phyloP scores from a whole-genome alignment of 1,284 basidiomycete genomes.

The Agaricales sp. region DNA sequence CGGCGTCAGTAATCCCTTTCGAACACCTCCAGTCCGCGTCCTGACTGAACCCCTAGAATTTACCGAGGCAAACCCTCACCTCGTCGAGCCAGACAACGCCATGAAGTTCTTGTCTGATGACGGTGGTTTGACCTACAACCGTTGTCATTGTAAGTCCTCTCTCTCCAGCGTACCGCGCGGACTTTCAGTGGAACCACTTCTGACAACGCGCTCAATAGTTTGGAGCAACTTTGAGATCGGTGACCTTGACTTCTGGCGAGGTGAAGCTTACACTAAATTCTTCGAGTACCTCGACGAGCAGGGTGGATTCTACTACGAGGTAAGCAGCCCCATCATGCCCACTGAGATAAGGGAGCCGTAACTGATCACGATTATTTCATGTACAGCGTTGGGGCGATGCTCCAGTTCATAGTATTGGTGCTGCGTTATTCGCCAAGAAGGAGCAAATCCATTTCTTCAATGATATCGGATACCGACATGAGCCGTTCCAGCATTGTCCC shows the following conservation, averaged over 20 bases:
- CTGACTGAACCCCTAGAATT: conserved; percentile 46
- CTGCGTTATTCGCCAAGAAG: conserved; percentile 70
- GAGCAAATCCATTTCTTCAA: conserved; percentile 63
- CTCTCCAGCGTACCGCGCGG: not conserved
- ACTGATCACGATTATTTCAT: conserved; percentile 4
- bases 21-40: conserved; percentile 1
- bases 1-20: conserved; percentile 34
- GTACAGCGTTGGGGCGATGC: conserved; percentile 77
- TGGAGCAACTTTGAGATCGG: conserved; percentile 92
- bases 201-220: conserved; percentile 32
- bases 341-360: not conserved
- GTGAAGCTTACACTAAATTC: conserved; percentile 75
- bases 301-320: conserved; percentile 93
- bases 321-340: conserved; percentile 15
- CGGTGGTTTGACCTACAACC: conserved; percentile 71
- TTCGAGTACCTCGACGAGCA: conserved; percentile 77
- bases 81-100: conserved; percentile 64
- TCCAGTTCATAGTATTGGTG: conserved; percentile 69
- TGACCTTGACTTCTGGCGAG: conserved; percentile 75
- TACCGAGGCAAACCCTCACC: conserved; percentile 57
- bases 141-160: conserved; percentile 68
- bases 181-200: not conserved
- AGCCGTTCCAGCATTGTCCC: conserved; percentile 77
- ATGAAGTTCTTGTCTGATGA: conserved; percentile 80
- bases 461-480: conserved; percentile 52